A percentile compares a stretch with the other conserved stretches of the same genome.
Conservation (phyloP, 129 eudicot species). For the Calendula officinalis region DNA sequence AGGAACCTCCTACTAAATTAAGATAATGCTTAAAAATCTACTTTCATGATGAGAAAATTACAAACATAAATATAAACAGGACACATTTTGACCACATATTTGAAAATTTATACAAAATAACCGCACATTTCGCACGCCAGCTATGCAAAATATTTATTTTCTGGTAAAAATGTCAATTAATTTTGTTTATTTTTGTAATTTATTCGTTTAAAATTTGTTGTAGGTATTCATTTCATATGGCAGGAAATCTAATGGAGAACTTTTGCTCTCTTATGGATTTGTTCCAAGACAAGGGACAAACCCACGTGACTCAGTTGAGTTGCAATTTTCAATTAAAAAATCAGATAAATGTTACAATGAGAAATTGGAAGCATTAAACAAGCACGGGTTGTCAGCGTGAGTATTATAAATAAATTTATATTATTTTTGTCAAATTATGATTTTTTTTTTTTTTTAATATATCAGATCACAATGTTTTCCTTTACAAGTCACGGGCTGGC, state of each 20-base stretch:
- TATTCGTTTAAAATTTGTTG: not conserved
- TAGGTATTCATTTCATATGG: conserved; percentile 97
- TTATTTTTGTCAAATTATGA: no score
- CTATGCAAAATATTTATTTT: no score
- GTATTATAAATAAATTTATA: conserved; percentile 16
- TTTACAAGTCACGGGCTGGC: conserved; percentile 89
- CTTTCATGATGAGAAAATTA: no score
- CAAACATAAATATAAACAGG: no score
- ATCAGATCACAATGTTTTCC: conserved; percentile 80
- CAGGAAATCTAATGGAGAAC: conserved; percentile 90
- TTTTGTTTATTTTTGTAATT: not conserved
- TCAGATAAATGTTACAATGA: conserved; percentile 75
- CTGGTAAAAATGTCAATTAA: not conserved
- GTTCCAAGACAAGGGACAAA: conserved; percentile 94
- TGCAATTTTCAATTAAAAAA: conserved; percentile 60
- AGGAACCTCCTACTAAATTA: no score
- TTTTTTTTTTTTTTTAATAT: not conserved
- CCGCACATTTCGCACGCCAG: no score
- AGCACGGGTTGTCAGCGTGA: conserved; percentile 78
- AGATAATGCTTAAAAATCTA: no score
- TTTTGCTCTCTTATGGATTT: conserved; percentile 93
- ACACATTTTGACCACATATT: no score
- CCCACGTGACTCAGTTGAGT: conserved; percentile 82
- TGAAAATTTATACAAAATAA: no score
- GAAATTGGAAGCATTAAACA: conserved; percentile 69